Evolutionary conservation across 2,329 filamentous ascomycete genomes (phyloP).

Genomic region (Epichloe aotearoae): DNA sequence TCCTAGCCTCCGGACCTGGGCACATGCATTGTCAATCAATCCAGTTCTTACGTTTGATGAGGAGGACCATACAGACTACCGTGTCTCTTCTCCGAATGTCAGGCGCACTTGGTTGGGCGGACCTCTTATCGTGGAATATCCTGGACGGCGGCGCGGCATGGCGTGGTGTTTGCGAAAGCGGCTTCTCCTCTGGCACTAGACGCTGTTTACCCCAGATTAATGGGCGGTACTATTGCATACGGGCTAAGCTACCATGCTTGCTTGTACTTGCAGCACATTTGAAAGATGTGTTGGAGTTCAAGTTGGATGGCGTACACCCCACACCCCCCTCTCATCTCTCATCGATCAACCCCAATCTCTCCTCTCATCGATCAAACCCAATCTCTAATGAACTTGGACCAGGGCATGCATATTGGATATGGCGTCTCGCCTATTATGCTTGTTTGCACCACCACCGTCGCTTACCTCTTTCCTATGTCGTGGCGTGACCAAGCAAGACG

Average conservation of each 20-base stretch:
- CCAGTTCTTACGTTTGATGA: neutral
- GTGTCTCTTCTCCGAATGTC: too few species aligned
- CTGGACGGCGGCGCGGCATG: too few species aligned
- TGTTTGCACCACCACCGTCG: neutral
- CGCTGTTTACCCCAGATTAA: neutral
- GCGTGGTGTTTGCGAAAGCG: neutral
- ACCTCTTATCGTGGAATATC: neutral
- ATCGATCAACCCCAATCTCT: neutral
- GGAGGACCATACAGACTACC: neutral
- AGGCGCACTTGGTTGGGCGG: neutral
- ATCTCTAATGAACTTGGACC: neutral
- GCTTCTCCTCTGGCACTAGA: neutral
- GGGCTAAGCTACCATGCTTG: neutral
- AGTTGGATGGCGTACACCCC: neutral
- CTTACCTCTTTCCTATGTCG: neutral
- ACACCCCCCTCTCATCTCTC: neutral
- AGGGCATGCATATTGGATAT: neutral
- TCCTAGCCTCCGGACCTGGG: neutral
- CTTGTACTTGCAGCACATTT: too few species aligned
- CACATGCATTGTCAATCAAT: neutral
- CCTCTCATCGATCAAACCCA: neutral
- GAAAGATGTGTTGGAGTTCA: too few species aligned
- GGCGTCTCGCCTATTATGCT: too few species aligned
- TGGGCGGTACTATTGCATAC: neutral
- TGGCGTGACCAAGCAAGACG: neutral